Evolutionary conservation across 495 filamentous ascomycete genomes (phyloP), one percentile per base, ranked within the genome.

Genomic region (Lophium mytilinum): DNA sequence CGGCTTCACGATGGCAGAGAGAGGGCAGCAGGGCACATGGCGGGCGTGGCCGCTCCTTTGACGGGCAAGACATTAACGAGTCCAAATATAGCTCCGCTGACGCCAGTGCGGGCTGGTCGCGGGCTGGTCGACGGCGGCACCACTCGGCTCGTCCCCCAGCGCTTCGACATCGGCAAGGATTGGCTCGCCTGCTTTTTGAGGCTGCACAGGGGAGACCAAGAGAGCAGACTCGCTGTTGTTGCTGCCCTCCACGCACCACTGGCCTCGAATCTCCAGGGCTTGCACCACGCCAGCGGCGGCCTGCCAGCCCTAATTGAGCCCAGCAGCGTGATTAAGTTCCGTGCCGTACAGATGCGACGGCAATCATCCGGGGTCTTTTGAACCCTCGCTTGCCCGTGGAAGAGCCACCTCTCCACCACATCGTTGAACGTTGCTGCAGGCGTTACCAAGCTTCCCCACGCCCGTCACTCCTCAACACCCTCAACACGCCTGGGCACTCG

Each of bases 151-250:
- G 2, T 46, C 51, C 12, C 35, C 43, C 41, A 64, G 61, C 61
- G 61, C 56, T 50, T 64, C 46, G 52, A 56, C 6, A 40, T 34
- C 52, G 33, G 35, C 5, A 11, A 17, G 4, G 47, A 64, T 60
- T 64, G 52, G 61, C 52, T 58, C 21, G 18, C 10, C 18, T 19
- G 43, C 4, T 18, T 4, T 15, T 2, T 10, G 43, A n/a, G 15
- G 43, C n/a, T 15, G 14, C 15, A 30, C 6, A 7, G 45, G 30
- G 45, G 17, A 9, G 21, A 9, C 12, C 21, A 1, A 24, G 5
- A 14, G 45, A 21, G 21, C 42, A 17, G 21, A n/a, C 10, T 10
- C 18, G 43, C n/a, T 19, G 18, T 47, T 3, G 4, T 47, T 5
- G 43, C 43, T 17, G 43, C n/a, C n/a, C 24, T 30, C 24, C 24